Evolutionary conservation across 139 green algal species (phyloP), one percentile per base, ranked within the genome.

Genomic region (Ettlia oleoabundans): DNA sequence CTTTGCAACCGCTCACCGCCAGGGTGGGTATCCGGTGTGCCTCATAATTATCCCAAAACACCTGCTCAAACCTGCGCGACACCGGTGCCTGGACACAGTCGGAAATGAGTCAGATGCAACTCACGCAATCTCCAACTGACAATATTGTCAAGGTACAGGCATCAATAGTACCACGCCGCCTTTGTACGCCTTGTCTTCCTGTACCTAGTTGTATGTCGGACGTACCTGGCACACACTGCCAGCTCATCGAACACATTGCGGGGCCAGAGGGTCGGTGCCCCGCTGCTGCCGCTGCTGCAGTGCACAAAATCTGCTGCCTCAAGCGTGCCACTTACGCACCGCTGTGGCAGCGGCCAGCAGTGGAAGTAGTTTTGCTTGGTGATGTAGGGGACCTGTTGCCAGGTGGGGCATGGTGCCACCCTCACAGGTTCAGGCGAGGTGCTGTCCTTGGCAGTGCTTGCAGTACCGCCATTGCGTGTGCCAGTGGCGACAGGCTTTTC

Each of bases 341-440:
- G 47, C 51, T 66, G 7, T 1, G 33, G n/a, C 30, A 79, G 47
- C 43, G 72, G 72, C 19, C 22, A 79, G 21, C 30, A 13, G 7
- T 79, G 72, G 24, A 65, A 67, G 47, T 79, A 79, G 32, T 62
- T 47, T 15, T 79, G 30, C 33, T 79, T 79, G n/a, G 72, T 67
- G n/a, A 26, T 35, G 21, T 43, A 79, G 8, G 72, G 72, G 1
- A 79, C 51, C 7, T 22, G 19, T 6, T 52, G 21, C 66, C 66
- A 73, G 66, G n/a, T n/a, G n/a, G n/a, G n/a, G n/a, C n/a, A n/a
- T n/a, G n/a, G n/a, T n/a, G n/a, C n/a, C n/a, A n/a, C n/a, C n/a
- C n/a, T n/a, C n/a, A n/a, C n/a, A n/a, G n/a, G n/a, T n/a, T n/a
- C n/a, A n/a, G n/a, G n/a, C n/a, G n/a, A n/a, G n/a, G n/a, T n/a